Conservation (phyloP, 495 filamentous ascomycete species). For the Lichenothelia convexa region DNA sequence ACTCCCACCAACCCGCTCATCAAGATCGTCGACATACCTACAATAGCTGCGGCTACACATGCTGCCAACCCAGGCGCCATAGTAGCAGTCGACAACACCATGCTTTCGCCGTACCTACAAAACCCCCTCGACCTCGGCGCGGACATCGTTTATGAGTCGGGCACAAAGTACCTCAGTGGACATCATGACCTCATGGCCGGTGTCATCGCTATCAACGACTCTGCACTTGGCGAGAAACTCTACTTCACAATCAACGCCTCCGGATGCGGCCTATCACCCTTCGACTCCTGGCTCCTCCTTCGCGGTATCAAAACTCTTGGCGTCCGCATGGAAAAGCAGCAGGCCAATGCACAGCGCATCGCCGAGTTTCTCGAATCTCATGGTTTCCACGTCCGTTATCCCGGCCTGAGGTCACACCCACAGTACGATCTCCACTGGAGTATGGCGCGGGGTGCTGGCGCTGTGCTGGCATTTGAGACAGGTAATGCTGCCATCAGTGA, state of each 20-base stretch:
- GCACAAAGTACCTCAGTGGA: slow-evolving; percentile 93
- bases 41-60: slow-evolving; percentile 58
- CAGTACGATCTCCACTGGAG: slow-evolving; percentile 92
- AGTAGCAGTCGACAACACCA: slow-evolving; percentile 92
- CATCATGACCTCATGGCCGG: slow-evolving; percentile 99
- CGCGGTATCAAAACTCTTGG: slow-evolving; percentile 89
- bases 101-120: slow-evolving; percentile 83
- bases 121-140: slow-evolving; percentile 89
- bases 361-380: slow-evolving; percentile 80
- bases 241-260: slow-evolving; percentile 94
- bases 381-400: slow-evolving; percentile 90
- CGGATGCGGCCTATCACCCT: slow-evolving; percentile 81
- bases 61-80: slow-evolving; percentile 62
- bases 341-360: slow-evolving; percentile 74
- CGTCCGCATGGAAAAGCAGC: slow-evolving; percentile 97
- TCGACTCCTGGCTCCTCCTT: slow-evolving; percentile 90
- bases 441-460: slow-evolving; percentile 83
- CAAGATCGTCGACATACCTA: slow-evolving; percentile 84
- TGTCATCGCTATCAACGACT: slow-evolving; percentile 75
- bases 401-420: slow-evolving; percentile 80
- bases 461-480: slow-evolving; percentile 90
- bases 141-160: slow-evolving; percentile 91
- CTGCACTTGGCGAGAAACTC: slow-evolving; percentile 63
- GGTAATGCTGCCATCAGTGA: slow-evolving; percentile 66
- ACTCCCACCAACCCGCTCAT: slow-evolving; percentile 95